Conservation (phyloP, 176 grass and related monocot species). For the Musa itinerans region DNA sequence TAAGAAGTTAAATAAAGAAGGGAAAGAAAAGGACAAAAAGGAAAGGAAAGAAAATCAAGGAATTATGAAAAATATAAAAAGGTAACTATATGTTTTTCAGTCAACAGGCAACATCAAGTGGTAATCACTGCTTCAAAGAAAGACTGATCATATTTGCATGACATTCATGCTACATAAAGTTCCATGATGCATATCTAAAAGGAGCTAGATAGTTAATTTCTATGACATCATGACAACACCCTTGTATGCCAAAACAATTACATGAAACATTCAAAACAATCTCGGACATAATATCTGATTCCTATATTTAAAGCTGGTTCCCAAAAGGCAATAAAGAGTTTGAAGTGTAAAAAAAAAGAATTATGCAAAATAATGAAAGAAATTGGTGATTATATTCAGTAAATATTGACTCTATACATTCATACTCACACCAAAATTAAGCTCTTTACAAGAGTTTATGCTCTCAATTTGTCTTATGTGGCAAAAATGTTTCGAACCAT, state of each 20-base stretch:
- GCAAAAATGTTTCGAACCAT: background rate
- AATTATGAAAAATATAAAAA: too few species aligned
- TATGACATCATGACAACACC: background rate
- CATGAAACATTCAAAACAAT: background rate
- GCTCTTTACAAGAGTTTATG: background rate
- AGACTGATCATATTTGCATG: background rate
- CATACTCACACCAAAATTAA: background rate
- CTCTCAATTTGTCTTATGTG: too few species aligned
- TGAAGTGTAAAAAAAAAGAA: background rate
- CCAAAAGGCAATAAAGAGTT: background rate
- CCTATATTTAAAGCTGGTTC: background rate
- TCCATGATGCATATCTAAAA: background rate
- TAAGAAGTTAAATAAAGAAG: too few species aligned
- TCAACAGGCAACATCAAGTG: too few species aligned
- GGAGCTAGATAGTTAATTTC: background rate
- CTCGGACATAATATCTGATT: background rate
- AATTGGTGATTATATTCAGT: background rate
- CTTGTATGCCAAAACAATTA: background rate
- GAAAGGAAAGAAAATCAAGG: too few species aligned
- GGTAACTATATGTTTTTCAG: too few species aligned
- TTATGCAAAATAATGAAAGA: background rate
- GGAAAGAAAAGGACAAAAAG: too few species aligned
- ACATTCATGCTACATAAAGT: background rate
- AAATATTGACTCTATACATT: background rate
- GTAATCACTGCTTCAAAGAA: too few species aligned